Base-by-base conservation (phyloP, 1,284 basidiomycete species). In the Naganishia sp. region DNA sequence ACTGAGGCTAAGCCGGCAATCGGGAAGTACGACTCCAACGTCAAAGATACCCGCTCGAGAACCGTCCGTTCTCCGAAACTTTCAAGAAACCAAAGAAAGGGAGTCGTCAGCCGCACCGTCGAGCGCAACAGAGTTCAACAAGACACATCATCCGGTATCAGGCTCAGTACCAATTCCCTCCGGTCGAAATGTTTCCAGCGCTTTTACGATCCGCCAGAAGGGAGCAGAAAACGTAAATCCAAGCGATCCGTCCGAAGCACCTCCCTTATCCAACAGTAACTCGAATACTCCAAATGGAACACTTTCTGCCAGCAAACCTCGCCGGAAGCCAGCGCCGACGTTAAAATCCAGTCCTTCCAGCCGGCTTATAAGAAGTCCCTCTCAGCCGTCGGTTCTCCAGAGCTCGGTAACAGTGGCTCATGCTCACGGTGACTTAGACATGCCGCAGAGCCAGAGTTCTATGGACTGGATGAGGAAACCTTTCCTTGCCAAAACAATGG, bases 301-400 rank as follows among this genome's bases (percentile, higher is more conserved):
- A 50, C 35, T 28, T 17, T 2, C 11, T 28, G 39, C 41, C 18
- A 2, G 35, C 21, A 45, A 5, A 21, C 3, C 31, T 3, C 13
- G 1, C 28, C 47, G 58, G 25, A 42, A 51, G 49, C 58, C 58
- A 23, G 47, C 41, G 11, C 58, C 58, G 35, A 11, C 13, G 21
- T 9, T 43, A 4, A 3, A 6, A 2, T 15, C 58, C 21, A 51
- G 35, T 15, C 21, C 50, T 18, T 51, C 49, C 1, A 43, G 3
- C 15, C 32, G 35, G 10, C 23, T 42, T 0, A 11, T 42, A 2
- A 50, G 35, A 15, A 31, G 42, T 18, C 58, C 58, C 6, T 42
- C 47, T 4, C 49, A 51, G 15, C 15, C 39, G 11, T 42, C 58
- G 21, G 28, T 47, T 7, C 9, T 51, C 18, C 32, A 61, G 28